Percentiles rank a stretch among this genome's conserved stretches.
These are phyloP conservation scores for Paecilomyces sp. DNA, from an alignment of 2,329 filamentous ascomycete genomes.

Conservation along the genomic window DNA sequence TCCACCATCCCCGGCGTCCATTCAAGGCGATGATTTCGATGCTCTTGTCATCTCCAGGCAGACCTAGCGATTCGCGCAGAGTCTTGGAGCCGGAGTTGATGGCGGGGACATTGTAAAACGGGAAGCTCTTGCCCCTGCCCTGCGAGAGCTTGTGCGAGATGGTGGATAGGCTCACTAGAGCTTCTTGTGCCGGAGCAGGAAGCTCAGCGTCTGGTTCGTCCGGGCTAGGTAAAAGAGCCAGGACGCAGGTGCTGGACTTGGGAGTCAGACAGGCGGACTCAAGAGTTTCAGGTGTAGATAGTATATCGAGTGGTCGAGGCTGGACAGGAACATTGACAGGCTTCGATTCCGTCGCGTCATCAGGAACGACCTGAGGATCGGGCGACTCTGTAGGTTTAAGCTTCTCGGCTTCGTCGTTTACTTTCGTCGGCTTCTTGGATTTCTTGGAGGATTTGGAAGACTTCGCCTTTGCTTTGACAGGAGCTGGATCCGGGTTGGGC, in stretches of 20 bases:
- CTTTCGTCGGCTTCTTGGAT: conserved; percentile 41
- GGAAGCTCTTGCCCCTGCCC: conserved; percentile 63
- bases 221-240: conserved; percentile 60
- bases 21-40: conserved; percentile 77
- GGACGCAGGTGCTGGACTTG: conserved; percentile 75
- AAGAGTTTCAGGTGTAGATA: conserved; percentile 59
- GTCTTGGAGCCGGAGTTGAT: conserved; percentile 50
- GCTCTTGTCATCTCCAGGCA: conserved; percentile 43
- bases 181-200: conserved; percentile 39
- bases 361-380: conserved; percentile 39
- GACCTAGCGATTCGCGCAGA: conserved; percentile 55
- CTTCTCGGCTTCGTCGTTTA: conserved; percentile 31
- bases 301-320: conserved; percentile 57
- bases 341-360: conserved; percentile 25
- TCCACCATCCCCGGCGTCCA: conserved; percentile 79
- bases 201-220: conserved; percentile 45
- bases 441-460: conserved; percentile 13
- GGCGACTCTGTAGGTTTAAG: conserved; percentile 47
- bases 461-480: conserved; percentile 33
- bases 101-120: conserved; percentile 68
- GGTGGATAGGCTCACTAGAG: conserved; percentile 59
- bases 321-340: conserved; percentile 46
- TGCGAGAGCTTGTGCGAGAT: conserved; percentile 68
- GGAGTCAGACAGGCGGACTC: conserved; percentile 64
- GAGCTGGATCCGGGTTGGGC: conserved; percentile 71